Evolutionary conservation across 176 grass and related monocot species (phyloP).

Genomic region (Oryza australiensis): DNA sequence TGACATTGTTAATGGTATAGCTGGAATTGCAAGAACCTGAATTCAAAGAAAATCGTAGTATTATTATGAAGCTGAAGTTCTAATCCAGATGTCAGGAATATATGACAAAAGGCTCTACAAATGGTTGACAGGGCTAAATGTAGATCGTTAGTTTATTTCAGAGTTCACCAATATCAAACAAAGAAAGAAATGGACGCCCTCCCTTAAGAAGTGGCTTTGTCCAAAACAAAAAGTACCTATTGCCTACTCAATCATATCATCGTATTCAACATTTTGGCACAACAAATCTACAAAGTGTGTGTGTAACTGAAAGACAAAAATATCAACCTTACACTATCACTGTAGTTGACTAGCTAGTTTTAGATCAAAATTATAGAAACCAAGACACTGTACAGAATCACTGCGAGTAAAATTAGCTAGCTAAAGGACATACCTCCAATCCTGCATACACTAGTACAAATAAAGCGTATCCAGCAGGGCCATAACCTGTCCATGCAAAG

Average conservation of each 20-base stretch:
- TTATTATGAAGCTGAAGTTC: conserved; percentile 13
- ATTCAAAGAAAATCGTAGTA: conserved; percentile 11
- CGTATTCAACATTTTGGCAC: conserved; percentile 10
- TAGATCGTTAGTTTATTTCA: background rate
- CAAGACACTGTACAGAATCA: background rate
- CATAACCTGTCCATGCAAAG: conserved; percentile 71
- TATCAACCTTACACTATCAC: background rate
- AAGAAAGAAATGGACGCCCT: background rate
- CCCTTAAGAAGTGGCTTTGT: background rate
- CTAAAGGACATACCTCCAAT: conserved; percentile 67
- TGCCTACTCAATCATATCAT: background rate
- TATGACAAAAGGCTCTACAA: background rate
- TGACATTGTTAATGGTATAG: conserved; percentile 97
- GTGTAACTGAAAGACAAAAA: background rate
- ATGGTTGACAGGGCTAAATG: background rate
- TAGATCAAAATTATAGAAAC: background rate
- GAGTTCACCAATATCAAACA: background rate
- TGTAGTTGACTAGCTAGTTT: conserved; percentile 3
- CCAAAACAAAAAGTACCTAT: background rate
- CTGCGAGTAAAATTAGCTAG: background rate
- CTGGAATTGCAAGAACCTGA: conserved; percentile 97
- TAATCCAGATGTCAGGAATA: conserved; percentile 11
- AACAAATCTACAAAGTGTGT: background rate
- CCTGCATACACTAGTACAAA: conserved; percentile 90
- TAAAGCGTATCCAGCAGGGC: conserved; percentile 89